Evolutionary conservation across 305 asterid genomes (phyloP).

Genomic region (Nicotiana rustica): DNA sequence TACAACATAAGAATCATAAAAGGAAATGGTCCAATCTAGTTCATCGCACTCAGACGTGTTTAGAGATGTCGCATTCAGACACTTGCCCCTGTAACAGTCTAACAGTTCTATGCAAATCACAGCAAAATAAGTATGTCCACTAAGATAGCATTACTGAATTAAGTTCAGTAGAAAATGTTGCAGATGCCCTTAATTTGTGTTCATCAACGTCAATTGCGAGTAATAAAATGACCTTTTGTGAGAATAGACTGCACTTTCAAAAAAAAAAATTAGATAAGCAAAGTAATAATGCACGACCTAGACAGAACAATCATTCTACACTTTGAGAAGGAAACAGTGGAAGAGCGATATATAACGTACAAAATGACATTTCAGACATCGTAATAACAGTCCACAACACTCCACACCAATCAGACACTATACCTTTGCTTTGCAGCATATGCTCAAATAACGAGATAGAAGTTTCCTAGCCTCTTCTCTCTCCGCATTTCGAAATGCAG

Average conservation of each 20-base stretch:
- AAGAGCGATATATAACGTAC: neutral
- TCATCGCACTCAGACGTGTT: neutral
- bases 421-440: slow-evolving; percentile 72
- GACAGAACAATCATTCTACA: neutral
- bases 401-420: slow-evolving; percentile 20
- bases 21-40: slow-evolving; percentile 7
- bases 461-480: slow-evolving; percentile 58
- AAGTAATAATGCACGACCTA: slow-evolving; percentile 10
- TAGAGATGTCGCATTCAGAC: slow-evolving; percentile 14
- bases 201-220: neutral
- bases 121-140: slow-evolving; percentile 15
- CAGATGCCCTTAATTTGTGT: neutral
- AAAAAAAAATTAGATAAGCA: neutral
- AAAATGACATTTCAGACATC: neutral
- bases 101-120: slow-evolving; percentile 20
- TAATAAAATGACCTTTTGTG: neutral
- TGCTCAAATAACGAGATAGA: slow-evolving; percentile 52
- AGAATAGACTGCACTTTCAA: neutral
- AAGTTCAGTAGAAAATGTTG: neutral
- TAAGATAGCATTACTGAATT: neutral
- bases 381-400: neutral
- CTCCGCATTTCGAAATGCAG: slow-evolving; percentile 67
- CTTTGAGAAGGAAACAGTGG: slow-evolving; percentile 7
- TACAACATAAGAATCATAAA: slow-evolving; percentile 27
- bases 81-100: neutral